A percentile compares a stretch with the other conserved stretches of the same genome.
Evolutionary conservation across 2,329 filamentous ascomycete genomes (phyloP).

Genomic region (Ceratocystis harringtonii): DNA sequence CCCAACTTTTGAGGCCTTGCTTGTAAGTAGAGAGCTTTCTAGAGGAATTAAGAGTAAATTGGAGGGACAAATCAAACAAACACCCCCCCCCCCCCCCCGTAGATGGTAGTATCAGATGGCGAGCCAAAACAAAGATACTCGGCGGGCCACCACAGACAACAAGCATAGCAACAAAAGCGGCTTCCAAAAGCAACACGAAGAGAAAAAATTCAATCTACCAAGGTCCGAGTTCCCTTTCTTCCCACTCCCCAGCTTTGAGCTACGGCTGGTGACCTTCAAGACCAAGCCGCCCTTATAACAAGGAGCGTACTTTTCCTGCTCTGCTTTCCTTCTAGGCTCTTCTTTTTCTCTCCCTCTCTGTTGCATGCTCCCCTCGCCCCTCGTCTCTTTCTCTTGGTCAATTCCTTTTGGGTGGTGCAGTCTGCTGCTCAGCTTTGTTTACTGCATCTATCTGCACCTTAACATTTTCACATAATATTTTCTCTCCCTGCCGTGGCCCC

Average conservation of each 20-base stretch:
- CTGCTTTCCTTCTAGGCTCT: background rate
- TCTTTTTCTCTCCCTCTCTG: background rate
- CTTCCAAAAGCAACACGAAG: background rate
- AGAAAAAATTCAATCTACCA: constrained; percentile 1
- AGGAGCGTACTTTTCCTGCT: background rate
- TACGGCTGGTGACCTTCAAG: background rate
- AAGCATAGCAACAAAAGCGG: background rate
- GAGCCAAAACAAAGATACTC: too few relatives aligned
- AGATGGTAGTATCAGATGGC: too few relatives aligned
- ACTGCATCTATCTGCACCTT: background rate
- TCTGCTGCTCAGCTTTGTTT: background rate
- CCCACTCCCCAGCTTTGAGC: background rate
- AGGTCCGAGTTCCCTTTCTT: constrained; percentile 3
- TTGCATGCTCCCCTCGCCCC: background rate
- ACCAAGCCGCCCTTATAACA: background rate
- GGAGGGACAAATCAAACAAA: background rate
- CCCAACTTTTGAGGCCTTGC: background rate
- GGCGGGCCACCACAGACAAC: background rate
- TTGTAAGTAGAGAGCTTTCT: too few relatives aligned
- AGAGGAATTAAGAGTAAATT: background rate
- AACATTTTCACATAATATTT: background rate
- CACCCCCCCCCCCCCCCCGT: background rate
- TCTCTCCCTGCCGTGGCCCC: background rate
- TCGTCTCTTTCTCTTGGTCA: background rate
- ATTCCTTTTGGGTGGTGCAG: constrained; percentile 1